phyloP scores from a whole-genome alignment of 306 rosid species.

The Albizia julibrissin region DNA sequence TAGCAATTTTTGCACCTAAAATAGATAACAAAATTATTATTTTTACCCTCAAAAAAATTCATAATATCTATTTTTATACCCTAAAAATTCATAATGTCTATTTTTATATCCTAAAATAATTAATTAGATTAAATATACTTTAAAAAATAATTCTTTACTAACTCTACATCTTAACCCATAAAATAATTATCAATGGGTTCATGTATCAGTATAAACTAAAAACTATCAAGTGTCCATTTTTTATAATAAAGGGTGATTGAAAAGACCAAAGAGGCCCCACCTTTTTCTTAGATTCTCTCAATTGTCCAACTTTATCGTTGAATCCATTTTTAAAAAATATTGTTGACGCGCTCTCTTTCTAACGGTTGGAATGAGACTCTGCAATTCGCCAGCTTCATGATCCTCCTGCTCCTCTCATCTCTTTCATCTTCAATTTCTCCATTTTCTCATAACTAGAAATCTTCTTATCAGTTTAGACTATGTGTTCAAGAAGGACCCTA shows the following conservation, averaged over 20 bases:
- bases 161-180: no score
- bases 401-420: background rate
- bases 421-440: background rate
- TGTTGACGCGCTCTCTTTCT: conserved; percentile 15
- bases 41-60: no score
- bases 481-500: conserved; percentile 44
- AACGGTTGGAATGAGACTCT: conserved; percentile 24
- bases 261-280: background rate
- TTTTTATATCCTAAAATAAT: no score
- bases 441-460: background rate
- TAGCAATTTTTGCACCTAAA: no score
- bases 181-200: no score
- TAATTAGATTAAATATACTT: no score
- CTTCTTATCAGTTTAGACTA: background rate
- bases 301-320: background rate
- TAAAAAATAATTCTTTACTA: no score
- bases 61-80: no score
- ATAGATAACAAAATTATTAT: no score
- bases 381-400: background rate
- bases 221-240: background rate
- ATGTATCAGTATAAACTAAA: no score
- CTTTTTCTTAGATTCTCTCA: background rate
- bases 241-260: background rate
- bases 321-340: background rate
- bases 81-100: no score